Evolutionary conservation across 2,329 filamentous ascomycete species (phyloP).

Genomic region (Hymenoscyphus repandus): DNA sequence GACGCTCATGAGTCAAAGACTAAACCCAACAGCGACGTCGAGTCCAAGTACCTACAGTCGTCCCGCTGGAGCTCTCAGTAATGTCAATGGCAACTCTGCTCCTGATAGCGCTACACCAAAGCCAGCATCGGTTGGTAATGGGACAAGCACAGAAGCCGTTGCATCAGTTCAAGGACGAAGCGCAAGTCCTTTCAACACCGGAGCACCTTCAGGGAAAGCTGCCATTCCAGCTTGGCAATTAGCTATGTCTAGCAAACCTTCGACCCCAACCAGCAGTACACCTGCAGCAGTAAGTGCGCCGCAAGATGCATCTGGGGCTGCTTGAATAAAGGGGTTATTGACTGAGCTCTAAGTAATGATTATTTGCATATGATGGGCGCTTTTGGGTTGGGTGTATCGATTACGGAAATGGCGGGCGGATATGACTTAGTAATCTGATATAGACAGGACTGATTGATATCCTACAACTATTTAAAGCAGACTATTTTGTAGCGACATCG

Average conservation of each 20-base stretch:
- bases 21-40: slow-evolving; percentile 37
- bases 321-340: slow-evolving; percentile 7
- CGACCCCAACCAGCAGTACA: slow-evolving; percentile 16
- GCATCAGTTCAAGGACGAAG: slow-evolving; percentile 33
- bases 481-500: no score
- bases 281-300: slow-evolving; percentile 17
- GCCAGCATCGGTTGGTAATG: slow-evolving; percentile 31
- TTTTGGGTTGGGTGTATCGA: slow-evolving; percentile 3
- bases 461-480: no score
- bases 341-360: neutral
- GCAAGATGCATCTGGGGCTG: slow-evolving; percentile 18
- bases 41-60: slow-evolving; percentile 26
- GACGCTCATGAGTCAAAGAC: slow-evolving; percentile 67
- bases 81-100: slow-evolving; percentile 15
- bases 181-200: slow-evolving; percentile 45
- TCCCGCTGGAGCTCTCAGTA: slow-evolving; percentile 10
- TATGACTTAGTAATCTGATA: slow-evolving; percentile 1
- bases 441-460: neutral
- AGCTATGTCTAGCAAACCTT: slow-evolving; percentile 55
- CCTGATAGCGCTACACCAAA: slow-evolving; percentile 22
- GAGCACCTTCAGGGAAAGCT: slow-evolving; percentile 49
- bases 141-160: slow-evolving; percentile 27
- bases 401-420: neutral
- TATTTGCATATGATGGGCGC: slow-evolving; percentile 5
- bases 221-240: slow-evolving; percentile 79